Evolutionary conservation across 2,329 filamentous ascomycete species (phyloP).

Genomic region (Bipolaris cookei): DNA sequence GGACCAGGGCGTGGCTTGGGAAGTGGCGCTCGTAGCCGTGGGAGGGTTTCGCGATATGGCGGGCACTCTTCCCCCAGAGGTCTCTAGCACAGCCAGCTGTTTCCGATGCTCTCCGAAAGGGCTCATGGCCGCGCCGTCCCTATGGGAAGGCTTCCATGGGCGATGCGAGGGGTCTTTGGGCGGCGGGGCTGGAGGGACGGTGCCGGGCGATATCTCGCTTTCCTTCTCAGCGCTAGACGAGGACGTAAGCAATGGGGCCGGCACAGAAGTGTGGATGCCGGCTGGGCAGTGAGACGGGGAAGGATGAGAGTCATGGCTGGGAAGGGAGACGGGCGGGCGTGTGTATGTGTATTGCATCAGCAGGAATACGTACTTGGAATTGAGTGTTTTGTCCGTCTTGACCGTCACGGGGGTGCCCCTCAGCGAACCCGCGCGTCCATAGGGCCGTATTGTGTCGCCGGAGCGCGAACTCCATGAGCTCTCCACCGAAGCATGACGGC

Average conservation of each 20-base stretch:
- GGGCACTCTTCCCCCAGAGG: constrained; percentile 62
- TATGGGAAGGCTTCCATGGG: constrained; percentile 54
- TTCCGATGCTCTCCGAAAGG: constrained; percentile 74
- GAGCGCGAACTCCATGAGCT: constrained; percentile 72
- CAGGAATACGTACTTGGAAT: constrained; percentile 50
- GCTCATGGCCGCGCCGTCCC: constrained; percentile 62
- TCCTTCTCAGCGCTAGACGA: constrained; percentile 53
- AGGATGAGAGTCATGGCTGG: constrained; percentile 17
- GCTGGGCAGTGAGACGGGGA: constrained; percentile 33
- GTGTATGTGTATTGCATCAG: constrained; percentile 10
- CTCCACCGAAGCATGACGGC: constrained; percentile 70
- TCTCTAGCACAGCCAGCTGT: constrained; percentile 72
- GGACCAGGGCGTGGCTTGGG: constrained; percentile 61
- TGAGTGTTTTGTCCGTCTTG: constrained; percentile 62
- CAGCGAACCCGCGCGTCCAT: constrained; percentile 44
- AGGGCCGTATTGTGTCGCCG: constrained; percentile 66
- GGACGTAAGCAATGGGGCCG: constrained; percentile 34
- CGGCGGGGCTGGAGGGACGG: constrained; percentile 45
- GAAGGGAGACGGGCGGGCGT: not conserved
- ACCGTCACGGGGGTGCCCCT: constrained; percentile 55
- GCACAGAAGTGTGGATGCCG: constrained; percentile 12
- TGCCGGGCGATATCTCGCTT: constrained; percentile 52
- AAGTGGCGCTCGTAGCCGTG: constrained; percentile 59
- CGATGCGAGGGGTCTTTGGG: constrained; percentile 46
- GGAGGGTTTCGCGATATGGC: constrained; percentile 65